Evolutionary conservation across 192 early-diverging fungal species (phyloP).

Genomic region (Linderina pennispora): DNA sequence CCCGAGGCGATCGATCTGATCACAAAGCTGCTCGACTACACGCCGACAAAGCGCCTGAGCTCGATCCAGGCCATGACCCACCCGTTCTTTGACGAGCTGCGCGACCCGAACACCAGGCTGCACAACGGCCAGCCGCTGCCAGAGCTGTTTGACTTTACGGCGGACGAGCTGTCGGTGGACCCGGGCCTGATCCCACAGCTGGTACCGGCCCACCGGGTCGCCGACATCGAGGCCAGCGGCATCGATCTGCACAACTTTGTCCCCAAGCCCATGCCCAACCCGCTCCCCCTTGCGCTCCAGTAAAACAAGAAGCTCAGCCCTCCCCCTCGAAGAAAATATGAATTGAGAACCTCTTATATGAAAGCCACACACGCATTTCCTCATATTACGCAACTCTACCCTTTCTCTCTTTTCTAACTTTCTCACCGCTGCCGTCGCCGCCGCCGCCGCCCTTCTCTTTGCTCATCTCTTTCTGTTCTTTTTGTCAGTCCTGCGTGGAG

Average conservation of each 20-base stretch:
- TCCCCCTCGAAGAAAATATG: too few relatives aligned
- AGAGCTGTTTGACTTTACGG: constrained; percentile 86
- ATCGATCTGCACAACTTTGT: constrained; percentile 43
- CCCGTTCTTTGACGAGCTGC: constrained; percentile 97
- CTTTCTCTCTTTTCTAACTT: neutral
- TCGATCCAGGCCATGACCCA: constrained; percentile 90
- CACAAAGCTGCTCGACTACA: constrained; percentile 84
- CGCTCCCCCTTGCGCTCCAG: constrained; percentile 40
- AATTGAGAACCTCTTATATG: too few relatives aligned
- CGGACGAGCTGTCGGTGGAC: constrained; percentile 78
- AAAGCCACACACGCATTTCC: too few relatives aligned
- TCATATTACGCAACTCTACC: neutral
- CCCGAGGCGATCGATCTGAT: constrained; percentile 88
- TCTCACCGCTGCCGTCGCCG: too few relatives aligned
- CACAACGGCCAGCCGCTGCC: constrained; percentile 81
- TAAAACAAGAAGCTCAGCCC: constrained; percentile 1
- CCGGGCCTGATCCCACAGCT: constrained; percentile 72
- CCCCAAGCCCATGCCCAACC: constrained; percentile 32
- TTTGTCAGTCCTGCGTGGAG: too few relatives aligned
- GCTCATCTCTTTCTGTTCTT: too few relatives aligned
- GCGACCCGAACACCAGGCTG: constrained; percentile 74
- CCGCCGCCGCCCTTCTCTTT: too few relatives aligned
- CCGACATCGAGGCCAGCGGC: constrained; percentile 28
- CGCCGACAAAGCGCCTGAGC: constrained; percentile 71
- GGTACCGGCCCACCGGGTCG: constrained; percentile 68